A percentile compares a stretch with the other conserved stretches of the same genome.
phyloP scores from a whole-genome alignment of 139 green algal genomes.

The Tetradesmus obliquus region DNA sequence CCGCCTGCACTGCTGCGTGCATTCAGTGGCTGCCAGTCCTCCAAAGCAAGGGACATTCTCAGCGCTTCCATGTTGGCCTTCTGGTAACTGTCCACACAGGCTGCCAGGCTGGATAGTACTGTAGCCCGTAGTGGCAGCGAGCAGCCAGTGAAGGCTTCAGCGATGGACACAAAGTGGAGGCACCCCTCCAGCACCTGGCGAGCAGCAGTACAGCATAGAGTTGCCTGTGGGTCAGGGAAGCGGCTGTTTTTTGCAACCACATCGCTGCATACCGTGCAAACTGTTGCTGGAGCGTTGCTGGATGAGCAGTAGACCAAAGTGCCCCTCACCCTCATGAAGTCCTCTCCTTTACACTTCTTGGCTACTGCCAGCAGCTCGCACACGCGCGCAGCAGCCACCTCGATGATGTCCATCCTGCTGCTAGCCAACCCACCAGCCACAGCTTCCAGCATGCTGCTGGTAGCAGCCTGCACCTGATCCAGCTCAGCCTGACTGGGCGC shows the following conservation, averaged over 20 bases:
- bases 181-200: constrained; percentile 6
- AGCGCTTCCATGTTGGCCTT: constrained; percentile 60
- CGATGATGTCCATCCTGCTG: constrained; percentile 48
- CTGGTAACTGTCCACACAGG: constrained; percentile 57
- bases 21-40: constrained; percentile 40
- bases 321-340: constrained; percentile 59
- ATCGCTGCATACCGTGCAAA: neutral
- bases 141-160: constrained; percentile 25
- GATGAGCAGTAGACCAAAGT: neutral
- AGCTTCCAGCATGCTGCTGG: constrained; percentile 18
- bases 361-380: constrained; percentile 56
- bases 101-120: constrained; percentile 23
- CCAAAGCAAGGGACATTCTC: constrained; percentile 45
- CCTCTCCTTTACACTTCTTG: constrained; percentile 56
- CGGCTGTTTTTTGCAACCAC: too few species aligned
- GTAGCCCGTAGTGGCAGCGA: constrained; percentile 3
- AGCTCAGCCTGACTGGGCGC: constrained; percentile 26
- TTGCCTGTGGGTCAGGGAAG: neutral
- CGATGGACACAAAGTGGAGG: neutral
- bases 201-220: neutral
- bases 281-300: neutral
- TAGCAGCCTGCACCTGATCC: constrained; percentile 35
- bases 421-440: constrained; percentile 28
- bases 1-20: neutral
- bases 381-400: constrained; percentile 47